Evolutionary conservation across 257 asterid species (phyloP), one percentile per base, ranked within the genome.

Genomic region (Primulina eburnea): DNA sequence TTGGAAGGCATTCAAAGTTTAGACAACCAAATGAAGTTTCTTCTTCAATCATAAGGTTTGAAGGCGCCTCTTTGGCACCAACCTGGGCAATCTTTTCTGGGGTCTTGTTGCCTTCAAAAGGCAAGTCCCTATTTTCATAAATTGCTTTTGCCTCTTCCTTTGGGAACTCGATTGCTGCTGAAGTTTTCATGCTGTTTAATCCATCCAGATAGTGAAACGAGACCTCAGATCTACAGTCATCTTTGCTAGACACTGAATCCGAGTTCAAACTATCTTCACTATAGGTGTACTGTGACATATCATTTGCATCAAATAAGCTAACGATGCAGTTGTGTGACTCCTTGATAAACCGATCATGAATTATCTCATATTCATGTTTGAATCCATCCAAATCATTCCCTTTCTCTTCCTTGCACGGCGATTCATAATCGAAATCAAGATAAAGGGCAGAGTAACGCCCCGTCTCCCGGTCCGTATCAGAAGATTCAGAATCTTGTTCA

Each of bases 391-490:
- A 68, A 60, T 72, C 82, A 69, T 66, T 30, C 21, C 75, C 76
- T 47, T 68, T n/a, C 17, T 21, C 76, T 47, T 6, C 53, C 68
- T 68, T 32, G 30, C 63, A 33, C 12, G 76, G 20, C 47, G 43
- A 70, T 10, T 70, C 86, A 12, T 33, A 63, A 47, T 35, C 79
- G 76, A 75, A 80, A 71, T 77, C 87, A 64, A 83, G 77, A 67
- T 66, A 68, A 69, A 70, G 67, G 65, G 75, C 75, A 10, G 75
- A 64, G 73, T 63, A 55, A 58, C 57, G 43, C 59, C 80, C 85
- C 6, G 37, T 75, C 67, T 82, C 90, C 88, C 86, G 77, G 17
- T 89, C 95, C 88, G 79, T 66, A 65, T 84, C 88, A 16, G 93
- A 85, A 43, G 74, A 79, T 64, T 73, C 87, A 21, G 57, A 71